These are phyloP conservation scores for Paratinospora sagittata DNA, from an alignment of 164 flowering plant species.

Conservation along the genomic window DNA sequence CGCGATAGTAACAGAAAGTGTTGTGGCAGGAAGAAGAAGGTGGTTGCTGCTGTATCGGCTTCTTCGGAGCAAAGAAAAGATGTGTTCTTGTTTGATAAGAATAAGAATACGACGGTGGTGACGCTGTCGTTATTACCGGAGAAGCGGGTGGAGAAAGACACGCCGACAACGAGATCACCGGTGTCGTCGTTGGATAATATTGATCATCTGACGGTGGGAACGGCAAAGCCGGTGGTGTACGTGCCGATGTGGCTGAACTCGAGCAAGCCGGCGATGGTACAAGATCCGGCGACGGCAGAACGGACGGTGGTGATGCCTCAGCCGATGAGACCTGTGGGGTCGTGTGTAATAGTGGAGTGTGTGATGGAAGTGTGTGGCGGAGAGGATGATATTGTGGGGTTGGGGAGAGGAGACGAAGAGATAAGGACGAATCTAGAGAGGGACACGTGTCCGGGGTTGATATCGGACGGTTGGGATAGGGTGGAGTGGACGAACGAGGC, in stretches of 20 bases:
- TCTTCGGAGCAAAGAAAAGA: conserved; percentile 18
- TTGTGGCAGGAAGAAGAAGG: conserved; percentile 20
- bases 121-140: conserved; percentile 69
- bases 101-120: conserved; percentile 28
- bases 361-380: conserved; percentile 47
- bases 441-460: conserved; percentile 81
- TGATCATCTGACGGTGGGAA: neutral
- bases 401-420: conserved; percentile 54
- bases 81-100: too few relatives aligned
- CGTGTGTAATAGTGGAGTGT: conserved; percentile 66
- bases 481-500: conserved; percentile 71
- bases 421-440: conserved; percentile 35
- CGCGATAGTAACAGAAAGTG: conserved; percentile 11
- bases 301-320: conserved; percentile 23
- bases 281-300: conserved; percentile 5
- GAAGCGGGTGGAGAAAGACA: conserved; percentile 33
- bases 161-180: conserved; percentile 12
- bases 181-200: conserved; percentile 4
- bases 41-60: neutral
- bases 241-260: conserved; percentile 35
- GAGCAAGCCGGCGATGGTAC: too few relatives aligned
- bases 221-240: neutral
- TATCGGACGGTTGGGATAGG: conserved; percentile 49
- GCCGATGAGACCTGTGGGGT: conserved; percentile 31
- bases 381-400: conserved; percentile 18